Base-by-base conservation (phyloP, 192 early-diverging fungal genomes). In the Coemansia sp. region DNA sequence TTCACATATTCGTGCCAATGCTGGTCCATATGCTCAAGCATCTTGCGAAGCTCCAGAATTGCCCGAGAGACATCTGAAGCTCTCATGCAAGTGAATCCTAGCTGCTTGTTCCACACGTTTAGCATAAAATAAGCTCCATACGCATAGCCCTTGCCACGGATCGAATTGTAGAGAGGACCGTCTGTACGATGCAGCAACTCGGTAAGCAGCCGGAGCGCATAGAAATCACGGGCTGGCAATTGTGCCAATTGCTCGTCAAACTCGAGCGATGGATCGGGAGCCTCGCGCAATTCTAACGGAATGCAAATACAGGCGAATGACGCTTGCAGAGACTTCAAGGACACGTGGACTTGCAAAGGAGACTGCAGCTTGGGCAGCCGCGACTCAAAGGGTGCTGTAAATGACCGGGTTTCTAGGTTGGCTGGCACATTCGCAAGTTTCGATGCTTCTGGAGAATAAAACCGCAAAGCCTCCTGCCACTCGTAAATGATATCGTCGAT, bases 71-170 rank as follows among this genome's bases (percentile, higher is more conserved):
- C 61, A 34, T 76, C 70, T 7, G 69, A 56, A 1, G 74, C 79
- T 9, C 58, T 36, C 11, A 17, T 26, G 38, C 60, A 62, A 9
- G 9, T n/a, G 8, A 73, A 63, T 11, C 71, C 26, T 5, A 90
- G 57, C 49, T 79, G 72, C 11, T 81, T 81, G 0, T 80, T 54
- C 87, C 88, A 88, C 21, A 76, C 16, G n/a, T 66, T 61, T 12
- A 82, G 59, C 20, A 58, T 48, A 16, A 93, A 54, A 2, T 75
- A 78, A 10, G 83, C 82, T 53, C 82, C 87, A 62, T 93, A 93
- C 0, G 91, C 88, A 50, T 82, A 90, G 17, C 87, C 86, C 21
- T 75, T 73, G 12, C 90, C 90, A 34, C 92, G 83, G 18, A 92
- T 81, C 0, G 84, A 83, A 8, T 78, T 86, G 72, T 85, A 90